These are phyloP conservation scores for Clavispora phyllophila DNA, from an alignment of 805 yeast species.

Conservation along the genomic window DNA sequence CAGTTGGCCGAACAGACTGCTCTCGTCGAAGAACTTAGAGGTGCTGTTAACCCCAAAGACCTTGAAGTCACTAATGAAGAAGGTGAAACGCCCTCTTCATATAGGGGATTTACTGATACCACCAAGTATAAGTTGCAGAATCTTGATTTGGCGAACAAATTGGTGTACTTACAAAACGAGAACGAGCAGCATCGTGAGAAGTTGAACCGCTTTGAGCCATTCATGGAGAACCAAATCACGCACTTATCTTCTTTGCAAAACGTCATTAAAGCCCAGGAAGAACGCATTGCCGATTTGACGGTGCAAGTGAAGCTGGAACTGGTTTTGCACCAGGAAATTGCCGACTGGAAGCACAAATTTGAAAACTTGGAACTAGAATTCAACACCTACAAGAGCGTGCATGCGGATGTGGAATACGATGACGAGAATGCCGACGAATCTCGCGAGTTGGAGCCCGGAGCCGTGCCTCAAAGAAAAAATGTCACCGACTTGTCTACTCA, in stretches of 20 bases:
- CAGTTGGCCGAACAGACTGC: constrained; percentile 22
- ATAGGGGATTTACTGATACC: constrained; percentile 25
- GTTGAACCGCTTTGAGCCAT: constrained; percentile 43
- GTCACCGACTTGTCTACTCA: constrained; percentile 29
- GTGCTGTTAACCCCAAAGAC: constrained; percentile 21
- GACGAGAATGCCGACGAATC: constrained; percentile 22
- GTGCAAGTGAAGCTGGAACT: constrained; percentile 41
- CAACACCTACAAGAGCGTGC: constrained; percentile 33
- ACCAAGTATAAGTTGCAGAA: constrained; percentile 39
- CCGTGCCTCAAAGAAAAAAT: constrained; percentile 18
- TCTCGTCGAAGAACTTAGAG: constrained; percentile 29
- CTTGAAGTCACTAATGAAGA: constrained; percentile 16
- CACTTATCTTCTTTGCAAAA: constrained; percentile 50
- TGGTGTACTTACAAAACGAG: constrained; percentile 43
- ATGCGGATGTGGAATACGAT: constrained; percentile 26
- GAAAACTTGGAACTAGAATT: constrained; percentile 42
- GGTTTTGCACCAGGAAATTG: constrained; percentile 39
- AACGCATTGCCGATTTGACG: constrained; percentile 37
- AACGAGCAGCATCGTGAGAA: constrained; percentile 38
- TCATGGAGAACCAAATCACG: constrained; percentile 48
- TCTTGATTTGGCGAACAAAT: constrained; percentile 39
- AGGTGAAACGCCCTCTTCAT: constrained; percentile 8
- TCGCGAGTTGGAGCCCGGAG: constrained; percentile 7
- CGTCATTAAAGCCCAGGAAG: constrained; percentile 50
- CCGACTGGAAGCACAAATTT: constrained; percentile 44